Evolutionary conservation across 805 yeast genomes (phyloP).

Genomic region (Pichia ethanolica): DNA sequence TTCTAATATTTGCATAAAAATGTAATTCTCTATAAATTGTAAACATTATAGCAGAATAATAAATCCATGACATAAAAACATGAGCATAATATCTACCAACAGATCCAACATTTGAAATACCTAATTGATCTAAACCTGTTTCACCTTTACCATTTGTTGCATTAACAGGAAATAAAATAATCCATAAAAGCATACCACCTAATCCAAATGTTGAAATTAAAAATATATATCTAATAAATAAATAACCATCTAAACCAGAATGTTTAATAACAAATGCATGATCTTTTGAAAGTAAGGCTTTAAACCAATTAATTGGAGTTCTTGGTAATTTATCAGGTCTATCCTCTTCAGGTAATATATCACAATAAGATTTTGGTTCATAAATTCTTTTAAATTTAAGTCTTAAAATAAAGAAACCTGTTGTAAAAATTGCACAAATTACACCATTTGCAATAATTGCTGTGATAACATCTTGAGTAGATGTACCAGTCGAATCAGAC

Average conservation of each 20-base stretch:
- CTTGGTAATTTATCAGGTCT: slow-evolving; percentile 67
- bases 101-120: slow-evolving; percentile 67
- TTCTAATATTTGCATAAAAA: slow-evolving; percentile 68
- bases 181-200: slow-evolving; percentile 51
- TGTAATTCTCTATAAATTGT: slow-evolving; percentile 76
- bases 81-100: slow-evolving; percentile 74
- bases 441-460: slow-evolving; percentile 62
- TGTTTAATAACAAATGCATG: slow-evolving; percentile 74
- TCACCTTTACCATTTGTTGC: slow-evolving; percentile 58
- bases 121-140: slow-evolving; percentile 64
- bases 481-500: slow-evolving; percentile 28
- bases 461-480: slow-evolving; percentile 70
- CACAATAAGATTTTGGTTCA: slow-evolving; percentile 69
- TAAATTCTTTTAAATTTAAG: slow-evolving; percentile 66
- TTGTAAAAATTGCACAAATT: slow-evolving; percentile 54
- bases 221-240: slow-evolving; percentile 72
- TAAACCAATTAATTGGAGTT: slow-evolving; percentile 67
- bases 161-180: slow-evolving; percentile 76
- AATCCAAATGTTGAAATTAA: slow-evolving; percentile 47
- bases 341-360: slow-evolving; percentile 49
- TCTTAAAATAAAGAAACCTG: slow-evolving; percentile 58
- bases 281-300: slow-evolving; percentile 54
- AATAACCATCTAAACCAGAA: slow-evolving; percentile 91
- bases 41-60: slow-evolving; percentile 61
- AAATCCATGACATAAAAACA: slow-evolving; percentile 72